Base-by-base conservation (phyloP, 1,284 basidiomycete genomes). In the Trichosporon ovoides region DNA sequence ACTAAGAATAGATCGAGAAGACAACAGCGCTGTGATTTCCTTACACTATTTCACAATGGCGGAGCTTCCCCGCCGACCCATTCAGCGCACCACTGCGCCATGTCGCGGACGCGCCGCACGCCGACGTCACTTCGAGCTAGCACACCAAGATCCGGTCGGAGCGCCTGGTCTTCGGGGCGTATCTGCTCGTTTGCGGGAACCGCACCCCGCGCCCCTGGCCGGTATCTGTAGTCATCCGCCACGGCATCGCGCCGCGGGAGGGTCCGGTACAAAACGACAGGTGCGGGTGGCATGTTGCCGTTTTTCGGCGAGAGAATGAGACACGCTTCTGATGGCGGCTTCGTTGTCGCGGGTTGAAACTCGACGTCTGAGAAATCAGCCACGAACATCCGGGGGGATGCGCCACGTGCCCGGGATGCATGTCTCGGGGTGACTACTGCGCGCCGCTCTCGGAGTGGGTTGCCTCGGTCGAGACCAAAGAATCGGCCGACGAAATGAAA, bases 71-170 rank as follows among this genome's bases (percentile, higher is more conserved):
- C 73, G 7, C 67, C 72, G 2, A 72, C 61, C 66, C 66, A 72
- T 10, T 63, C 59, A 1, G 70, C 72, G 52, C 73, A 74, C 74
- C 74, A 76, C 38, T 55, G 57, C 3, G 65, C 71, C 31, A 68
- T 53, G 49, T 70, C 68, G 9, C 51, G 65, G 0, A 76, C 72
- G 38, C 56, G 65, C 34, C 68, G 63, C 2, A 73, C 54, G 0
- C 68, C 70, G 5, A 66, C 56, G 60, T 74, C 74, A 49, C 70
- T 73, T 40, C 70, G 59, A 5, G 63, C 68, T 16, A 76, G 56
- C 7, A 66, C 56, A n/a, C n/a, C n/a, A 19, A 76, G 58, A 57
- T 74, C 69, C 11, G 74, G 74, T n/a, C 74, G 62, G 24, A 71
- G 48, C 13, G 34, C 38, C 5, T 24, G 49, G 37, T 63, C 61